These are phyloP conservation scores for Nevesoporus exiguus DNA, from an alignment of 768 basidiomycete genomes.

Conservation along the genomic window DNA sequence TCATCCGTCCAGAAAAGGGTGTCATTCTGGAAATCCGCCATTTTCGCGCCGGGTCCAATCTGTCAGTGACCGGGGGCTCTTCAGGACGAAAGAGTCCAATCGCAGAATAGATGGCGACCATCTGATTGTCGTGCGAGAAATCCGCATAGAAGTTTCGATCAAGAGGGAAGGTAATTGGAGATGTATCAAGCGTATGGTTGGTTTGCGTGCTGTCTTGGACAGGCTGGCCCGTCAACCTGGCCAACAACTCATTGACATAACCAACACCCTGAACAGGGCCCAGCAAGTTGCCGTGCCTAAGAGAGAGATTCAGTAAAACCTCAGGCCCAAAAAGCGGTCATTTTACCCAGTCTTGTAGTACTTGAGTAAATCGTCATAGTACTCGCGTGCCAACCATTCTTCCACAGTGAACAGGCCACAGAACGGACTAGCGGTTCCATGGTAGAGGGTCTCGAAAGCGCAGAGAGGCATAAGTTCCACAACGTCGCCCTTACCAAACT, in stretches of 20 bases:
- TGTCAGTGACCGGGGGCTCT: constrained; percentile 9
- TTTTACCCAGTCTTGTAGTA: constrained; percentile 74
- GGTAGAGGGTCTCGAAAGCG: constrained; percentile 72
- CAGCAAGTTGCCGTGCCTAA: constrained; percentile 62
- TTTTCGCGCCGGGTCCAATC: constrained; percentile 26
- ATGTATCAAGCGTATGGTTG: constrained; percentile 68
- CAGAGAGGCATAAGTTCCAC: constrained; percentile 68
- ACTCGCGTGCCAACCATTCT: constrained; percentile 69
- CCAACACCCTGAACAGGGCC: constrained; percentile 83
- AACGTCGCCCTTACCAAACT: constrained; percentile 52
- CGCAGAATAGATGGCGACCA: constrained; percentile 72
- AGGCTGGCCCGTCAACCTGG: constrained; percentile 62
- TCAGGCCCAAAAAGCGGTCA: neutral
- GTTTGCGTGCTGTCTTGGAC: constrained; percentile 73
- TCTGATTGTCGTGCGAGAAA: constrained; percentile 85
- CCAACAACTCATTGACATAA: constrained; percentile 85
- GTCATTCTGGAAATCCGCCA: constrained; percentile 59
- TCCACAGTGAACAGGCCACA: constrained; percentile 64
- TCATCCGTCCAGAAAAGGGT: constrained; percentile 73
- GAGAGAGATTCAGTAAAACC: neutral
- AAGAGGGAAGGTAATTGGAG: constrained; percentile 70
- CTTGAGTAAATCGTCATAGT: constrained; percentile 69
- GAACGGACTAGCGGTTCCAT: constrained; percentile 53
- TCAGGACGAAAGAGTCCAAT: constrained; percentile 50
- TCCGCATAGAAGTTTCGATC: constrained; percentile 67